phyloP scores from a whole-genome alignment of 306 rosid genomes.

The Trifolium fragiferum region DNA sequence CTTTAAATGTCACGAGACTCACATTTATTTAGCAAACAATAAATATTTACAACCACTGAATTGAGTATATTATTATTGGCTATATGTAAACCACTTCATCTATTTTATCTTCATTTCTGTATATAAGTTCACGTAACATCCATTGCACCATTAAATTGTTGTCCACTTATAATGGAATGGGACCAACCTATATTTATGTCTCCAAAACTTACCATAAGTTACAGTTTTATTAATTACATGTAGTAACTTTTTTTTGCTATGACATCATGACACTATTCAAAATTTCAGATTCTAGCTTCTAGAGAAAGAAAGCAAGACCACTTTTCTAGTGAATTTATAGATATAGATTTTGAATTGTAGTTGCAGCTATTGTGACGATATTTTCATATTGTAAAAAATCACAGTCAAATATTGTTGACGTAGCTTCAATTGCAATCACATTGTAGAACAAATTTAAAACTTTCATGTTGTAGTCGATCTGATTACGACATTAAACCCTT shows the following conservation, averaged over 20 bases:
- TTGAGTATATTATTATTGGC: constrained; percentile 21
- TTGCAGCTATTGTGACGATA: background rate
- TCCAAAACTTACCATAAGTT: constrained; percentile 1
- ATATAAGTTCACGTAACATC: constrained; percentile 25
- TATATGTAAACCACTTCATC: background rate
- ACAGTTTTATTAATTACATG: background rate
- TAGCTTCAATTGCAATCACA: background rate
- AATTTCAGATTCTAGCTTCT: background rate
- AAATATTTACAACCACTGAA: constrained; percentile 33
- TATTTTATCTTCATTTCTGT: constrained; percentile 18
- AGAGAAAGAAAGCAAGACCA: background rate
- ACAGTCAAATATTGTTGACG: background rate
- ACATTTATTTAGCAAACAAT: constrained; percentile 30
- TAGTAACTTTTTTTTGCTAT: background rate
- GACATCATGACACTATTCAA: background rate
- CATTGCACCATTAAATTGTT: constrained; percentile 15
- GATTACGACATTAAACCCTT: background rate
- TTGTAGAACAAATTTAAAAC: background rate
- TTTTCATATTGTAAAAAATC: background rate
- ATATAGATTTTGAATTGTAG: background rate
- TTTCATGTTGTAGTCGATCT: background rate
- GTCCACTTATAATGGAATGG: background rate
- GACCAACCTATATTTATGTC: constrained; percentile 27
- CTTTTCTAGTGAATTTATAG: constrained; percentile 20
- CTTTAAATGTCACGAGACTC: constrained; percentile 23